Evolutionary conservation across 495 filamentous ascomycete species (phyloP), one percentile per base, ranked within the genome.

Genomic region (Daldinia childiae): DNA sequence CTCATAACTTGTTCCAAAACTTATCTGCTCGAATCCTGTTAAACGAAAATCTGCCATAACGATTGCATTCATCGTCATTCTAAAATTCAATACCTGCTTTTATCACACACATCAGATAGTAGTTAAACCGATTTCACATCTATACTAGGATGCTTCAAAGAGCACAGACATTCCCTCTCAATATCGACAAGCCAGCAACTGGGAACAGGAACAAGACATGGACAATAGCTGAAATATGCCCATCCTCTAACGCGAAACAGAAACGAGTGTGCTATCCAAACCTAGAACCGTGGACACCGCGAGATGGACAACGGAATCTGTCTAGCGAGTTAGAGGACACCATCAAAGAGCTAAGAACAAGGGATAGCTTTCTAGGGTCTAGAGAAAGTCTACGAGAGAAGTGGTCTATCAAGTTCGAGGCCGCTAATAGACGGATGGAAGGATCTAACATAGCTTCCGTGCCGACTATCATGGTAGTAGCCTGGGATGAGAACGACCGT

Each of bases 391-490:
- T 71, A 12, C 56, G 58, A 7, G 56, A 61, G 21, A 62, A 56
- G 15, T 71, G 62, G 68, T 71, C 62, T 1, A 41, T 71, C 6
- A 66, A 66, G 19, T 62, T 71, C 14, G 68, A 71, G 50, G 27
- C 30, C 6, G 55, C 62, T 19, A 29, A 51, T 51, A 54, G 68
- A 5, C 62, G 62, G 11, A 45, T 62, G 21, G 50, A 62, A 43
- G 51, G 50, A 1, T 62, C 50, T 34, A n/a, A 62, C 29, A 29
- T 11, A 11, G 57, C 60, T 14, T 9, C 29, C 4, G 68, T 71
- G 24, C 68, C 62, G 38, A 71, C 62, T 9, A 62, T 71, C 30
- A 71, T 71, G 68, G 61, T 58, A 15, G 57, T 71, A 15, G 57
- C 58, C 4, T 71, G 68, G 68, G 26, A 62, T 19, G 62, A 71